These are phyloP conservation scores for Talaromyces sp. DNA, from an alignment of 2,329 filamentous ascomycete species.

Conservation along the genomic window DNA sequence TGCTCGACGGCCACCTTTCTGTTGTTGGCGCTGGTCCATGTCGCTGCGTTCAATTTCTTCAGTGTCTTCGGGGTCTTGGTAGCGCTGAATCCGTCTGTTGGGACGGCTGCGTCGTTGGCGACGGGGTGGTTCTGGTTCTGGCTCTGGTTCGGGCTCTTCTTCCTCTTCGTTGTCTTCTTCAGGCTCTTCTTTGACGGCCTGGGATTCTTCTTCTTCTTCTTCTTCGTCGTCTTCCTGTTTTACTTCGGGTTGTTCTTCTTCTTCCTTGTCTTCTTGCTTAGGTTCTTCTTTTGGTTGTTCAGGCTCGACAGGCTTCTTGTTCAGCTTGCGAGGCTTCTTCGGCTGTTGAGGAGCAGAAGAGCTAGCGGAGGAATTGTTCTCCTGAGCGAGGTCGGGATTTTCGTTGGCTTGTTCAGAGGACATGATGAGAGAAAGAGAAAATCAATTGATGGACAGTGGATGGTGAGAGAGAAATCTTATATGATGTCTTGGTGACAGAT, in stretches of 20 bases:
- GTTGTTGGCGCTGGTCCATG: constrained; percentile 45
- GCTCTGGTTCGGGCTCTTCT: constrained; percentile 39
- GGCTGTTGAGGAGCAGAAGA: constrained; percentile 20
- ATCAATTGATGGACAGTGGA: not conserved
- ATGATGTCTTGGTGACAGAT: constrained; percentile 4
- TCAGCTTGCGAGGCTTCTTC: constrained; percentile 31
- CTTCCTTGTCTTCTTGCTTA: constrained; percentile 2
- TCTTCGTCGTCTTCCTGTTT: constrained; percentile 26
- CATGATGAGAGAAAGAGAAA: constrained; percentile 11
- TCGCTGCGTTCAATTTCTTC: constrained; percentile 36
- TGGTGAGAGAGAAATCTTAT: constrained; percentile 10
- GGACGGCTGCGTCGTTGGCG: constrained; percentile 19
- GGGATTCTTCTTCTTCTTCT: constrained; percentile 29
- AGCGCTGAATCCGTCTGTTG: constrained; percentile 25
- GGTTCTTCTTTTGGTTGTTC: not conserved
- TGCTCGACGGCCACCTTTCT: constrained; percentile 51
- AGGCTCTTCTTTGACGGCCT: constrained; percentile 19
- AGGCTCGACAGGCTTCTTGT: constrained; percentile 26
- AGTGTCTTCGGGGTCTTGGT: constrained; percentile 39
- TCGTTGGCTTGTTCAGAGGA: constrained; percentile 15
- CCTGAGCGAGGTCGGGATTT: constrained; percentile 12
- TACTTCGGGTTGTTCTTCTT: not conserved
- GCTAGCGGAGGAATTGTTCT: constrained; percentile 9
- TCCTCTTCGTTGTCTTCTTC: constrained; percentile 17
- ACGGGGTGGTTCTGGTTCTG: constrained; percentile 39